phyloP scores from a whole-genome alignment of 129 eudicot genomes.

The Mikania micrantha region DNA sequence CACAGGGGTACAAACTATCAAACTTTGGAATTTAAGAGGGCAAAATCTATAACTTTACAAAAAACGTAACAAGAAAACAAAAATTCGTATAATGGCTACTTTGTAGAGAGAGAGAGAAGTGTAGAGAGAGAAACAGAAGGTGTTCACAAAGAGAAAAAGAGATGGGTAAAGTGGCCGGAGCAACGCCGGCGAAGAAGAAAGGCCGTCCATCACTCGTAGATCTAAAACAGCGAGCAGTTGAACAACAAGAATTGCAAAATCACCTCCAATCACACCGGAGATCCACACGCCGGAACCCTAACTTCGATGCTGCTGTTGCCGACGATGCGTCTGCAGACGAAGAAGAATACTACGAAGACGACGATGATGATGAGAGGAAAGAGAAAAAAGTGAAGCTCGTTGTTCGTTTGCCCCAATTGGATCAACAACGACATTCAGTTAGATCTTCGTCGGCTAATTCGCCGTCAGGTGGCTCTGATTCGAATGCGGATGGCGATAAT shows the following conservation, averaged over 20 bases:
- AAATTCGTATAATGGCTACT: slow-evolving; percentile 14
- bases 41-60: background rate
- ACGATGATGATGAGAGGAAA: slow-evolving; percentile 75
- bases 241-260: slow-evolving; percentile 27
- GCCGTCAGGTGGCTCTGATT: slow-evolving; percentile 32
- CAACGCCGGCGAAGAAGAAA: slow-evolving; percentile 43
- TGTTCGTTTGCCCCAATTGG: slow-evolving; percentile 51
- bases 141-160: background rate
- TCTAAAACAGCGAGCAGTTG: slow-evolving; percentile 43
- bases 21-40: background rate
- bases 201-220: slow-evolving; percentile 74
- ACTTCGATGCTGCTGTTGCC: slow-evolving; percentile 23
- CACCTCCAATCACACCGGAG: slow-evolving; percentile 41
- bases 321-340: slow-evolving; percentile 19
- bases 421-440: slow-evolving; percentile 17
- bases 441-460: slow-evolving; percentile 34
- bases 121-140: slow-evolving; percentile 23
- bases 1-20: background rate
- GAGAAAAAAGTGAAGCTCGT: slow-evolving; percentile 84
- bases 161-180: slow-evolving; percentile 55
- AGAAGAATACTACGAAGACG: slow-evolving; percentile 50
- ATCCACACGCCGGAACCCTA: slow-evolving; percentile 90
- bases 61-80: slow-evolving; percentile 21
- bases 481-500: slow-evolving; percentile 36
- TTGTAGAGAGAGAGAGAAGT: slow-evolving; percentile 12